A percentile compares a stretch with the other conserved stretches of the same genome.
Conservation (phyloP, 768 basidiomycete species). For the Hysterangium stoloniferum region DNA sequence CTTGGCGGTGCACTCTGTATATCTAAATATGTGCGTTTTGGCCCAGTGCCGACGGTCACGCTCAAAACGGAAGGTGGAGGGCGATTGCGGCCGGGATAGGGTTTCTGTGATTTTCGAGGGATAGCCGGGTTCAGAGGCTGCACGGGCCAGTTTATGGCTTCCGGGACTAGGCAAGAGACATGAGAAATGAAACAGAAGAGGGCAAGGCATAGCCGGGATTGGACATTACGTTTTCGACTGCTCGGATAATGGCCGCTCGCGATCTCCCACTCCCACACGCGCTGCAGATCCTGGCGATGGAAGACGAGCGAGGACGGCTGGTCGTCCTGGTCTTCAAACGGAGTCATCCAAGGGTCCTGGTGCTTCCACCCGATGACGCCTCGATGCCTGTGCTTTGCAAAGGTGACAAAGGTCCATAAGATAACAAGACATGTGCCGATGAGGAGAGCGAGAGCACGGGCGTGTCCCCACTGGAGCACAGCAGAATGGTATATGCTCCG, state of each 20-base stretch:
- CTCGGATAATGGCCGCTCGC: slow-evolving; percentile 92
- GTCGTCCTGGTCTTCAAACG: slow-evolving; percentile 38
- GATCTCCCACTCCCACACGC: slow-evolving; percentile 96
- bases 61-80: slow-evolving; percentile 8
- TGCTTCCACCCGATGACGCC: slow-evolving; percentile 36
- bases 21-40: slow-evolving; percentile 72
- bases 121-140: slow-evolving; percentile 68
- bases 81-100: slow-evolving; percentile 36
- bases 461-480: slow-evolving; percentile 50
- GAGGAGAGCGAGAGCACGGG: slow-evolving; percentile 48
- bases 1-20: slow-evolving; percentile 51
- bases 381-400: too few relatives aligned
- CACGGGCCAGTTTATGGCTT: slow-evolving; percentile 49
- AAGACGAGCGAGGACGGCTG: slow-evolving; percentile 70
- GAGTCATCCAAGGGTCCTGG: slow-evolving; percentile 60
- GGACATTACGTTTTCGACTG: slow-evolving; percentile 58
- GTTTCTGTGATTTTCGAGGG: slow-evolving; percentile 42
- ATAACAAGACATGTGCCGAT: slow-evolving; percentile 38
- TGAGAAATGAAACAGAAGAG: slow-evolving; percentile 3
- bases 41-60: slow-evolving; percentile 63
- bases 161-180: slow-evolving; percentile 47
- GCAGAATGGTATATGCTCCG: slow-evolving; percentile 49
- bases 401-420: slow-evolving; percentile 50
- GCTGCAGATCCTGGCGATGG: slow-evolving; percentile 68
- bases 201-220: neutral